A percentile compares a stretch with the other conserved stretches of the same genome.
These are phyloP conservation scores for Umbellularia californica DNA, from an alignment of 164 flowering plant species.

Conservation along the genomic window DNA sequence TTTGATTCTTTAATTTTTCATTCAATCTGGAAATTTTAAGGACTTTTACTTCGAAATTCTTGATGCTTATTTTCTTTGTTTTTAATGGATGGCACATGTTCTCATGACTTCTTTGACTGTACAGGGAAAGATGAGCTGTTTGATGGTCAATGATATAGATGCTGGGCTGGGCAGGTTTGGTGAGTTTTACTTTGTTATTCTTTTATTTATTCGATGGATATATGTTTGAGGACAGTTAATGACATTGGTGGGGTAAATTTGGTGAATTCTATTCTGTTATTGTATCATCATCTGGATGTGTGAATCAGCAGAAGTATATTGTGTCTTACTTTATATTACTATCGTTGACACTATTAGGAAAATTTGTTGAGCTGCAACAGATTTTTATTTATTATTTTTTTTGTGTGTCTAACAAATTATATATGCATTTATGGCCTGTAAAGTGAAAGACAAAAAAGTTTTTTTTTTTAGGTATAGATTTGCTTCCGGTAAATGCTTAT, in stretches of 20 bases:
- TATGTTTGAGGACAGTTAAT: not conserved
- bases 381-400: no score
- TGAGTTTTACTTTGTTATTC: conserved; percentile 26
- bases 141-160: conserved; percentile 96
- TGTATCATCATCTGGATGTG: not conserved
- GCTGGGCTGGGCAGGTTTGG: conserved; percentile 97
- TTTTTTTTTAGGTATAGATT: not conserved
- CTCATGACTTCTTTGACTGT: conserved; percentile 9
- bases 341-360: no score
- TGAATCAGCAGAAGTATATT: not conserved
- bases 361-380: no score
- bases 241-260: not conserved
- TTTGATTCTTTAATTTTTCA: not conserved
- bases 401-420: not conserved
- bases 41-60: not conserved
- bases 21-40: not conserved
- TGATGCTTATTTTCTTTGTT: not conserved
- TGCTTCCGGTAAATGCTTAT: not conserved
- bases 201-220: not conserved
- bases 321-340: not conserved
- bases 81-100: not conserved
- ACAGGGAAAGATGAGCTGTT: conserved; percentile 93
- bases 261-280: not conserved
- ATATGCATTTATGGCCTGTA: not conserved
- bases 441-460: no score